Conservation (phyloP, 2,329 filamentous ascomycete species). For the Cytospora piceae region DNA sequence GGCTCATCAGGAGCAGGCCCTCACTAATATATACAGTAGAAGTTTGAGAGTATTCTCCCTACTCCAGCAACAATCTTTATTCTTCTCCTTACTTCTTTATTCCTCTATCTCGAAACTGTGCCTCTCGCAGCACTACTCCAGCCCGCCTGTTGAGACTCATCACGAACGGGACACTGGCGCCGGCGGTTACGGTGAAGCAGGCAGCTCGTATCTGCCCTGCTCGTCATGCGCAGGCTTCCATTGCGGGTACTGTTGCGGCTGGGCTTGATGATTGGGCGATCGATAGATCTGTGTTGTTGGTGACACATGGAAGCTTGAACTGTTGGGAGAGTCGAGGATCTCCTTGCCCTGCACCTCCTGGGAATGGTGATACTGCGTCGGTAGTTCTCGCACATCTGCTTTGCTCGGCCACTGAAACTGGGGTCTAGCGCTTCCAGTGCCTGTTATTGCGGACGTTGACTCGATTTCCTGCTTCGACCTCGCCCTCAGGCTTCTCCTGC, state of each 20-base stretch:
- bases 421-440: slow-evolving; percentile 13
- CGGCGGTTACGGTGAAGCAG: slow-evolving; percentile 1
- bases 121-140: neutral
- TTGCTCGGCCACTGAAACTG: slow-evolving; percentile 27
- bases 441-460: slow-evolving; percentile 9
- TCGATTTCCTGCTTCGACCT: slow-evolving; percentile 20
- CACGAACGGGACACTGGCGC: neutral
- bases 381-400: slow-evolving; percentile 5
- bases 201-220: slow-evolving; percentile 19
- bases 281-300: slow-evolving; percentile 4
- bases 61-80: neutral
- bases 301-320: slow-evolving; percentile 14
- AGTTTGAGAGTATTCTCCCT: neutral
- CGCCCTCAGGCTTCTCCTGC: slow-evolving; percentile 5
- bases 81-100: neutral
- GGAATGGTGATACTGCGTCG: slow-evolving; percentile 12
- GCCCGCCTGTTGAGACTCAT: neutral
- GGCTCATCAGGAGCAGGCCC: neutral
- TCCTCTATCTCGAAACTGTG: neutral
- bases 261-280: neutral
- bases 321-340: slow-evolving; percentile 15
- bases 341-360: slow-evolving; percentile 19
- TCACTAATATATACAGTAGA: neutral
- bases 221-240: neutral
- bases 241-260: slow-evolving; percentile 9